A percentile compares a stretch with the other conserved stretches of the same genome.
Conservation (phyloP, 2,329 filamentous ascomycete genomes). For the Zelopaecilomyces penicillatus region DNA sequence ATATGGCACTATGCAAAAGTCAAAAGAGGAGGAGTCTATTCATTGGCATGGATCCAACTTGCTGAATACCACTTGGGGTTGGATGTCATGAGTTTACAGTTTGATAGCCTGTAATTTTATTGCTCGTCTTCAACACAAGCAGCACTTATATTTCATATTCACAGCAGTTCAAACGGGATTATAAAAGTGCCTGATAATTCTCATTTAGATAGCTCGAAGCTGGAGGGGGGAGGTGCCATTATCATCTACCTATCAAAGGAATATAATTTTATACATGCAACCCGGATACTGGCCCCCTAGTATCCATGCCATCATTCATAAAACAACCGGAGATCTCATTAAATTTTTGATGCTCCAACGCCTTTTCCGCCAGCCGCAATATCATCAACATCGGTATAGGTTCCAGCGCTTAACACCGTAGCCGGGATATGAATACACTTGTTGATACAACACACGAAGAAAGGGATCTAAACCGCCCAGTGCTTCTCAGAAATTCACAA, state of each 20-base stretch:
- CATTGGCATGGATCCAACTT: constrained; percentile 11
- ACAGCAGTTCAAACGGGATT: no score
- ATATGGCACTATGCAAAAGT: background rate
- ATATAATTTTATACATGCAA: constrained; percentile 34
- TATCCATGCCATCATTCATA: constrained; percentile 39
- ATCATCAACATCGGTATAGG: constrained; percentile 38
- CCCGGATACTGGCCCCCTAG: constrained; percentile 32
- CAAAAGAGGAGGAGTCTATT: background rate
- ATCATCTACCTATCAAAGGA: constrained; percentile 37
- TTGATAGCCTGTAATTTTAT: background rate
- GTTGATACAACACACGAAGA: constrained; percentile 33
- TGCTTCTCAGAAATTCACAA: constrained; percentile 25
- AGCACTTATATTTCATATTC: no score
- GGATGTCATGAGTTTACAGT: constrained; percentile 9
- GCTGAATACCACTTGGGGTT: constrained; percentile 13
- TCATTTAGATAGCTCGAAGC: constrained; percentile 5
- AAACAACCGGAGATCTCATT: constrained; percentile 32
- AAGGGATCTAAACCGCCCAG: constrained; percentile 26
- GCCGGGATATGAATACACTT: constrained; percentile 44
- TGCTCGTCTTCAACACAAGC: no score
- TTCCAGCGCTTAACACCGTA: constrained; percentile 26
- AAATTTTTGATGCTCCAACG: constrained; percentile 46
- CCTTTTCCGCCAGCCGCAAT: constrained; percentile 38
- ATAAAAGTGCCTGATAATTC: no score
- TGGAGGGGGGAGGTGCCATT: constrained; percentile 53